phyloP scores from a whole-genome alignment of 2,329 filamentous ascomycete species.

The Mycosphaerella sp. region DNA sequence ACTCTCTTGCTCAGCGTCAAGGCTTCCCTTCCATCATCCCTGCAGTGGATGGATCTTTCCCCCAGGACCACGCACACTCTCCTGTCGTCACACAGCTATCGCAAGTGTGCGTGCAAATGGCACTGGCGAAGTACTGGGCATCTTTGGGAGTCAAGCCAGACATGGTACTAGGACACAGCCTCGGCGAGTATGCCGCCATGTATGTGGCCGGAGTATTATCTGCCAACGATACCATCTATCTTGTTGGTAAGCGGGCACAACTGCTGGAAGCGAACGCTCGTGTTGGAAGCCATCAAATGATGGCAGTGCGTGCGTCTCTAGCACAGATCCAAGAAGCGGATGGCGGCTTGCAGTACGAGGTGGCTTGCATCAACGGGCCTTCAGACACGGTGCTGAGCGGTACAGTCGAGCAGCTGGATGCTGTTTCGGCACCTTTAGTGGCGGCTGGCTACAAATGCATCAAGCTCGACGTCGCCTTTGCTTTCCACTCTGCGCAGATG shows the following conservation, averaged over 20 bases:
- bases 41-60: slow-evolving; percentile 18
- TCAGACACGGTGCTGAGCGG: slow-evolving; percentile 26
- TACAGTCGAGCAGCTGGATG: slow-evolving; percentile 15
- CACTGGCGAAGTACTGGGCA: slow-evolving; percentile 28
- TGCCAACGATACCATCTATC: slow-evolving; percentile 32
- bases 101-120: slow-evolving; percentile 39
- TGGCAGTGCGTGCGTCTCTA: slow-evolving; percentile 16
- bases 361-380: slow-evolving; percentile 29
- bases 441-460: slow-evolving; percentile 10
- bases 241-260: slow-evolving; percentile 35
- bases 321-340: slow-evolving; percentile 8
- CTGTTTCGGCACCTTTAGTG: slow-evolving; percentile 4
- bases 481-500: slow-evolving; percentile 32
- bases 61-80: slow-evolving; percentile 1
- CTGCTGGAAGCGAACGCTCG: slow-evolving; percentile 28
- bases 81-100: slow-evolving; percentile 37
- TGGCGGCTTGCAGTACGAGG: slow-evolving; percentile 4
- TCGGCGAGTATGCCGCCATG: slow-evolving; percentile 40
- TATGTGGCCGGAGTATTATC: slow-evolving; percentile 34
- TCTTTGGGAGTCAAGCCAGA: slow-evolving; percentile 30
- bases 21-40: slow-evolving; percentile 34
- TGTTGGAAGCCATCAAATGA: slow-evolving; percentile 28
- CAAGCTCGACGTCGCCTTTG: slow-evolving; percentile 19
- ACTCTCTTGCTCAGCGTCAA: slow-evolving; percentile 26
- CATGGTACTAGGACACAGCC: slow-evolving; percentile 31